Base-by-base conservation (phyloP, 1,284 basidiomycete genomes). In the Ganoderma meredithae region DNA sequence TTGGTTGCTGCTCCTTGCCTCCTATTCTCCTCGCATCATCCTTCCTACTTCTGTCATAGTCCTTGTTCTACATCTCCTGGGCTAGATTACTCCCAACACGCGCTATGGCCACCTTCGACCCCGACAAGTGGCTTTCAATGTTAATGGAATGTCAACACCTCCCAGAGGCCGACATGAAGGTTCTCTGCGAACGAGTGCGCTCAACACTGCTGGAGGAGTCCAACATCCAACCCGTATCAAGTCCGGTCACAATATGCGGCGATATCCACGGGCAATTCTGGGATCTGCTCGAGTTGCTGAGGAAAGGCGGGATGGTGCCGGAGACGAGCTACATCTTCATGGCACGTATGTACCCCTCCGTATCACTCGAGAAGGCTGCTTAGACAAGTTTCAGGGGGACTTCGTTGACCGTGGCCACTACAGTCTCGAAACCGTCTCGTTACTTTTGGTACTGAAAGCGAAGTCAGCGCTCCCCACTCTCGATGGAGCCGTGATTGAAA, bases 321-420 rank as follows among this genome's bases (percentile, higher is more conserved):
- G 92, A 91, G 69, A 98, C 95, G 70, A 95, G 94, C 76, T 99
- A 99, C 80, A 95, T 99, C 70, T 98, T 99, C 79, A 99, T 99
- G 97, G 96, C 93, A 87, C 84, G 89, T 91, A 85, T 79, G 84
- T 85, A 81, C 78, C 77, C 74, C 73, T 71, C 73, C 62, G 60
- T 41, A 31, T 58, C 49, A 59, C 8, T 25, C 63, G 56, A 44
- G 70, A 71, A 65, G 66, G 63, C 72, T 67, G 74, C 77, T 78
- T 60, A 76, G 67, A 69, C 64, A 31, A 13, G 19, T 43, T 65
- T 63, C 78, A 97, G 96, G 97, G 97, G 64, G 97, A 99, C 81
- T 99, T 99, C 81, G 97, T 99, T 44, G 97, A 99, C 82, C 86
- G 97, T 70, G 97, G 97, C 13, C 96, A 98, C 80, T 98, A 98